Evolutionary conservation across 371 early-diverging fungal species (phyloP).

Genomic region (Dichotomocladium elegans): DNA sequence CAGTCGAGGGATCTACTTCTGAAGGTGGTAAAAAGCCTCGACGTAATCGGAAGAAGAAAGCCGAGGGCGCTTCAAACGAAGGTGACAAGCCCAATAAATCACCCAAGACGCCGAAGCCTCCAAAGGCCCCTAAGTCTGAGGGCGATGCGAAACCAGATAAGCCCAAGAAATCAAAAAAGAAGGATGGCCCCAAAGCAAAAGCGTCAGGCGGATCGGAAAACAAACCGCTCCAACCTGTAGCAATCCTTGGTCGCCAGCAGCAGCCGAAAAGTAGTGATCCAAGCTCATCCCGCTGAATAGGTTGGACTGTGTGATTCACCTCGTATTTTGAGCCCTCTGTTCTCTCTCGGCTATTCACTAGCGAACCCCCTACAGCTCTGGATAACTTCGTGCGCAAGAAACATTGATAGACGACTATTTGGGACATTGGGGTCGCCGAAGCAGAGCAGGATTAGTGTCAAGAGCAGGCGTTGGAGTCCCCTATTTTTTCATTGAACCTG

Average conservation of each 20-base stretch:
- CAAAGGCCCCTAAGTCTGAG: background rate
- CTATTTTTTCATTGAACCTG: no score
- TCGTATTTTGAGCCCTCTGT: no score
- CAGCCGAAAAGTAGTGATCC: background rate
- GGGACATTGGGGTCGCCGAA: no score
- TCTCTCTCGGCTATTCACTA: no score
- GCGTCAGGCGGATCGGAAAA: conserved; percentile 7
- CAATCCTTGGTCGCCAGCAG: conserved; percentile 28
- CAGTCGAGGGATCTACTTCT: conserved; percentile 8
- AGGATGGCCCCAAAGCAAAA: conserved; percentile 17
- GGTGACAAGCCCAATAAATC: conserved; percentile 11
- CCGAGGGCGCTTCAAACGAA: conserved; percentile 17
- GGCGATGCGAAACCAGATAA: background rate
- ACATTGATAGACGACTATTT: no score
- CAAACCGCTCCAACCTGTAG: conserved; percentile 19
- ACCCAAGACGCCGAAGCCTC: background rate
- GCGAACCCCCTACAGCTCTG: no score
- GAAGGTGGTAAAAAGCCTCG: conserved; percentile 24
- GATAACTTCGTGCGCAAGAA: no score
- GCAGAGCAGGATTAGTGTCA: no score
- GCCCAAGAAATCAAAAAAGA: conserved; percentile 16
- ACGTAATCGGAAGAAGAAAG: conserved; percentile 26
- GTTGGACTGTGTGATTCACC: no score
- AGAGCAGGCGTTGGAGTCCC: no score
- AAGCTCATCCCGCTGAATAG: no score